Base-by-base conservation (phyloP, 208 protist genomes). In the Porcisia hertigi region DNA sequence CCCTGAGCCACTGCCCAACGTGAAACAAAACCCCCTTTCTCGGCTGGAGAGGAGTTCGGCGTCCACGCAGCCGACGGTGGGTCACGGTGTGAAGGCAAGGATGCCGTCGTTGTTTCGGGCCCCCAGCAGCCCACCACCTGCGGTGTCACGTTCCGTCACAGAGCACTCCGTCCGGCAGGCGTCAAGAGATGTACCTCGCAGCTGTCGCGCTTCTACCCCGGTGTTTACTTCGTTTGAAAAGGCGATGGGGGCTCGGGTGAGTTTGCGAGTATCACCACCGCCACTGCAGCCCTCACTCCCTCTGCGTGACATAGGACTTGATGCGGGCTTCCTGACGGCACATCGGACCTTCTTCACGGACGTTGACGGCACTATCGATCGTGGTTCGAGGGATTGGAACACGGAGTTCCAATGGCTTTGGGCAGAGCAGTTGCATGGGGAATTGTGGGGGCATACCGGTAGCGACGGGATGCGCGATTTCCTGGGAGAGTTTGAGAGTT, bases 341-440 rank as follows among this genome's bases (percentile, higher is more conserved):
- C 85, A 89, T 65, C 23, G 86, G 59, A 77, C 83, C 14, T 89
- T 89, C 59, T 43, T 82, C 36, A 18, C 71, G 3, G 59, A 59
- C 16, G 79, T 80, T 54, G 45, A 63, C 18, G 69, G 80, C 47
- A 43, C 70, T 5, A 60, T 88, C 25, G 85, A 92, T 69, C 71
- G 67, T 7, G 62, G 49, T 14, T 71, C 78, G 34, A 79, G 88
- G 41, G 82, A 92, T 69, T 92, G 88, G 86, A 92, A 89, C 75
- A 66, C 77, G 54, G 84, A 89, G 76, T 92, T 92, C 67, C 86
- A 92, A 67, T 47, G 69, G 52, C 63, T 84, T 7, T 90, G 81
- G 81, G 71, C 49, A 52, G 75, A 81, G 69, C 72, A 85, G 25
- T 39, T 71, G 36, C 45, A 76, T 12, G 34, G 59, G 11, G 73